Evolutionary conservation across 148 eudicot genomes (phyloP).

Genomic region (Arbutus unedo): DNA sequence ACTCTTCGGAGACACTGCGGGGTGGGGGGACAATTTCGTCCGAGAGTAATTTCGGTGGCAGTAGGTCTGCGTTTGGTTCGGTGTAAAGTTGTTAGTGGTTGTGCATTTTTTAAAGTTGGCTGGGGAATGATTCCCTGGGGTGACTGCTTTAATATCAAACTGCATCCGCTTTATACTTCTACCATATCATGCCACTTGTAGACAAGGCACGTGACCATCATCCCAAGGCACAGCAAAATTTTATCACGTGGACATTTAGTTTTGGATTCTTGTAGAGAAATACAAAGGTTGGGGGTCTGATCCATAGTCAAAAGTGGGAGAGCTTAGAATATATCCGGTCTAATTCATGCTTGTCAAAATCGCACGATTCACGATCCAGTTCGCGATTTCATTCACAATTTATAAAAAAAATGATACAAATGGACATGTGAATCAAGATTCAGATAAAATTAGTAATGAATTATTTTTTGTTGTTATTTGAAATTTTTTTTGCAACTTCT

Average conservation of each 20-base stretch:
- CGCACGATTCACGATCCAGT: too few species aligned
- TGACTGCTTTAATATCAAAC: background rate
- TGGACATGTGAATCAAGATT: too few species aligned
- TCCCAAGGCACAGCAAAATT: background rate
- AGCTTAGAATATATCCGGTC: too few species aligned
- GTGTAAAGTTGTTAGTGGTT: constrained; percentile 17
- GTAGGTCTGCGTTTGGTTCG: constrained; percentile 13
- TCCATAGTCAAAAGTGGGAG: background rate
- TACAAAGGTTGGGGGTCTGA: background rate
- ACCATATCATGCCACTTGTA: background rate
- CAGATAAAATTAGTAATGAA: too few species aligned
- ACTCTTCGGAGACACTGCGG: background rate
- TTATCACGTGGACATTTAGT: background rate
- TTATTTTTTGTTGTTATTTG: too few species aligned
- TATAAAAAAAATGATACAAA: too few species aligned
- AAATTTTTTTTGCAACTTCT: too few species aligned
- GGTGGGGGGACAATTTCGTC: background rate
- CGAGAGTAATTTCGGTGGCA: background rate
- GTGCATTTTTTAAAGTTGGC: constrained; percentile 1
- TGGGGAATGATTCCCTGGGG: constrained; percentile 8
- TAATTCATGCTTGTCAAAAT: too few species aligned
- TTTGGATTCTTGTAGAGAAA: background rate
- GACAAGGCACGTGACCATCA: background rate
- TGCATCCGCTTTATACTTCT: background rate
- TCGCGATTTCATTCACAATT: too few species aligned